Base-by-base conservation (phyloP, 2,329 filamentous ascomycete species). In the Exophiala phaeomuriformis region DNA sequence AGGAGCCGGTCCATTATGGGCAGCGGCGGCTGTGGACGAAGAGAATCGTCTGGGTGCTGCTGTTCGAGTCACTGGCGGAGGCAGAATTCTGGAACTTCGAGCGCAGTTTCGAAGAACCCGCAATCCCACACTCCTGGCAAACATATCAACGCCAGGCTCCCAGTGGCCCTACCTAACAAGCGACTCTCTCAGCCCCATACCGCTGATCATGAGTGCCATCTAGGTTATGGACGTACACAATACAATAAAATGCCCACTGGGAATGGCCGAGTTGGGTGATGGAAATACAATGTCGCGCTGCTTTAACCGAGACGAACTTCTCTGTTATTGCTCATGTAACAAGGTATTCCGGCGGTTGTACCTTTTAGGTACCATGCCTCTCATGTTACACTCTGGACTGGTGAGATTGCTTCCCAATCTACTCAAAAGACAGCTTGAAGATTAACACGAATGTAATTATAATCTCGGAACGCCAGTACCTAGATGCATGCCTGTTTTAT, bases 41-140 rank as follows among this genome's bases (percentile, higher is more conserved):
- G 50, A 55, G 43, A 55, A 59, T 5, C 56, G 56, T 52, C 54
- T 54, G 19, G 19, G 19, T 10, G 49, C 33, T 8, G 49, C 44
- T 32, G 52, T 41, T 32, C 56, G 54, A n/a, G 45, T 32, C 37
- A 48, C 47, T 8, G 31, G 51, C 31, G 53, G 48, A 28, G 53
- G 37, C 19, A 29, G 32, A 9, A 39, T 28, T 42, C 44, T 49
- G 33, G 41, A 39, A 4, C 52, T 47, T 31, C 53, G 57, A 43
- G 44, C 47, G 54, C 53, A 57, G 47, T 58, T 57, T 47, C 61
- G 61, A 37, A 64, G 48, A 40, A 54, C 44, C 32, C 55, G 57
- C 47, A 53, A 49, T 30, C 54, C 55, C 36, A 48, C 44, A 33
- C 55, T 52, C 53, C 61, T 42, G 33, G 59, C 51, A 29, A 63